Percentiles rank a stretch among this genome's conserved stretches.
Evolutionary conservation across 176 grass and related monocot genomes (phyloP).

Genomic region (Echinochloa phyllopogon): DNA sequence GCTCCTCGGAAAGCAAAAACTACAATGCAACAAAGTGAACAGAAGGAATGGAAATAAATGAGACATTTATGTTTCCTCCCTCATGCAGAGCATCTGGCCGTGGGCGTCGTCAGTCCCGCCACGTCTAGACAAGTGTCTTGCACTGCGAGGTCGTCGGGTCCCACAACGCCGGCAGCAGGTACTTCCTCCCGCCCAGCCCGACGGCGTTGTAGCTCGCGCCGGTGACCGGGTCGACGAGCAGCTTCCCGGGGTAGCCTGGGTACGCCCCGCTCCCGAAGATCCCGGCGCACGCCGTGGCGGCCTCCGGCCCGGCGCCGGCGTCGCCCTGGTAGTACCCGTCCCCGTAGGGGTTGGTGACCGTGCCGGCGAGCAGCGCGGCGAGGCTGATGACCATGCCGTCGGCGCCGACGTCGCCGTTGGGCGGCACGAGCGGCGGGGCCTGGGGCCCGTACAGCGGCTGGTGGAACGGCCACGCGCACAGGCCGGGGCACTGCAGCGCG

Average conservation of each 20-base stretch:
- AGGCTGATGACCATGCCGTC: constrained; percentile 85
- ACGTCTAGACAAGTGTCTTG: constrained; percentile 62
- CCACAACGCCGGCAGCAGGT: constrained; percentile 88
- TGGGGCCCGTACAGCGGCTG: constrained; percentile 66
- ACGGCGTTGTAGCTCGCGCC: constrained; percentile 82
- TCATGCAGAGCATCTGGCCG: background rate
- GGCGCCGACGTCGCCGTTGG: constrained; percentile 71
- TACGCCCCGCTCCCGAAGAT: constrained; percentile 76
- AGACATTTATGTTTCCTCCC: constrained; percentile 45
- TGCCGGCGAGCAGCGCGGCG: constrained; percentile 69
- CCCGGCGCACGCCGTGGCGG: constrained; percentile 77
- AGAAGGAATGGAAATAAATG: constrained; percentile 43
- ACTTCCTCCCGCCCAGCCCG: constrained; percentile 69
- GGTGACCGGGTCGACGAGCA: constrained; percentile 58
- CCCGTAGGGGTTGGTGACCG: constrained; percentile 81
- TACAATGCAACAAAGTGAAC: constrained; percentile 15
- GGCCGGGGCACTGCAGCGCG: constrained; percentile 71
- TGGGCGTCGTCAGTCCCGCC: background rate
- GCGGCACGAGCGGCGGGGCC: constrained; percentile 58
- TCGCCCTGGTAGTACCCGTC: constrained; percentile 83
- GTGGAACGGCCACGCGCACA: constrained; percentile 97
- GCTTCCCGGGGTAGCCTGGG: constrained; percentile 74
- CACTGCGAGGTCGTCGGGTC: constrained; percentile 72
- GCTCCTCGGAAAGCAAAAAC: background rate
- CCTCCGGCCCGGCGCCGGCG: constrained; percentile 53